Base-by-base conservation (phyloP, 768 basidiomycete genomes). In the Tulasnella sp. region DNA sequence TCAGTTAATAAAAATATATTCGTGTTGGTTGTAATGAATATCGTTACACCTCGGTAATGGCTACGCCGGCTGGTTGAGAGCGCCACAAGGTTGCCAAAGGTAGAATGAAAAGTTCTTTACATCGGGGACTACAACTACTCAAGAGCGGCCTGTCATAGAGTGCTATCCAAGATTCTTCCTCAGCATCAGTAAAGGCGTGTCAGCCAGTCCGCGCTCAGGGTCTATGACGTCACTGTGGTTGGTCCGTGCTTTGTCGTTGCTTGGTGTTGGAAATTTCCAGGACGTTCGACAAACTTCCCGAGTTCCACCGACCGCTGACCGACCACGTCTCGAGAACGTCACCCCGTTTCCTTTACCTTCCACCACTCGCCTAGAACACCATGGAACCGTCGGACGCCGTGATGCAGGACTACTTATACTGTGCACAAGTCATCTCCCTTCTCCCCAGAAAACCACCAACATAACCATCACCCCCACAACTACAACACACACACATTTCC, bases 221-320 rank as follows among this genome's bases (percentile, higher is more conserved):
- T 21, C 3, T 12, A 31, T 68, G 62, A 68, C 62, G 62, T 68
- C 62, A 68, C 36, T 16, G 31, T 27, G 58, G 34, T 68, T 68
- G 24, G 62, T 68, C 62, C n/a, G 62, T 19, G 31, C 62, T 68
- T 68, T 68, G 62, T 68, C 62, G 62, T 36, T 68, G 62, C 27
- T 68, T 68, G 62, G 62, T 68, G 62, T 68, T 68, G 62, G 62
- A 68, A 68, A 31, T 31, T 68, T 68, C 62, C 62, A 68, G 62
- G 62, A 27, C 31, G 24, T 68, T 68, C 62, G 62, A 68, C 62
- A 36, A 14, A 27, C 31, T 18, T 68, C 62, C n/a, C 62, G 34
- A 68, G 62, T 36, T 68, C 12, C 62, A 36, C 62, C 34, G 62
- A 8, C 62, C 27, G 62, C 62, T 68, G 62, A 68, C 62, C 16